A percentile compares a stretch with the other conserved stretches of the same genome.
Evolutionary conservation across 441 rosid species (phyloP).

Genomic region (Bruguiera hainesii): DNA sequence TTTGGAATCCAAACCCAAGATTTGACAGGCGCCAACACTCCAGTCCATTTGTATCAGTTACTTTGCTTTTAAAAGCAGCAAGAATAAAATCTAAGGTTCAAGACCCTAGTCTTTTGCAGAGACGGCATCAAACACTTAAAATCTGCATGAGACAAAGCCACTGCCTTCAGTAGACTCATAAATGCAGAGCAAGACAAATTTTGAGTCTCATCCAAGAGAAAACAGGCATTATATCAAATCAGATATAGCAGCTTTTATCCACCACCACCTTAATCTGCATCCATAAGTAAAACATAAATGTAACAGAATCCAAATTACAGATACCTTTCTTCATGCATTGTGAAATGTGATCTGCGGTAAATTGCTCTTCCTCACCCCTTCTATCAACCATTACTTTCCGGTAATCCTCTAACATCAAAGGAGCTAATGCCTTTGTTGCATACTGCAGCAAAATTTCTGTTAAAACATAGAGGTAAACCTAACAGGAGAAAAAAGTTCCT

Average conservation of each 20-base stretch:
- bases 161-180: background rate
- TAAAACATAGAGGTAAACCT: background rate
- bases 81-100: too few relatives aligned
- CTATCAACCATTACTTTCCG: slow-evolving; percentile 85
- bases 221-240: background rate
- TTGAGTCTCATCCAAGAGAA: background rate
- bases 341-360: slow-evolving; percentile 64
- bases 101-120: too few relatives aligned
- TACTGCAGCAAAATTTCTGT: slow-evolving; percentile 40
- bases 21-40: too few relatives aligned
- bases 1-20: too few relatives aligned
- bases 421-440: slow-evolving; percentile 94
- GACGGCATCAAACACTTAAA: too few relatives aligned
- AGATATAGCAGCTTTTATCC: background rate
- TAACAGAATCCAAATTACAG: background rate
- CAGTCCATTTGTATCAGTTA: too few relatives aligned
- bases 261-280: background rate
- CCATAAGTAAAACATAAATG: too few relatives aligned
- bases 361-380: slow-evolving; percentile 89
- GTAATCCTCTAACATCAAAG: slow-evolving; percentile 92
- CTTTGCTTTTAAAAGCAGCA: too few relatives aligned
- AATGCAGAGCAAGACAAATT: background rate
- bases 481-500: slow-evolving; percentile 7
- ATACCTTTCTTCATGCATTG: slow-evolving; percentile 86
- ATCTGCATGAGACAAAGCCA: too few relatives aligned